A percentile compares a stretch with the other conserved stretches of the same genome.
phyloP scores from a whole-genome alignment of 345 rosid species.

The Laguncularia racemosa region DNA sequence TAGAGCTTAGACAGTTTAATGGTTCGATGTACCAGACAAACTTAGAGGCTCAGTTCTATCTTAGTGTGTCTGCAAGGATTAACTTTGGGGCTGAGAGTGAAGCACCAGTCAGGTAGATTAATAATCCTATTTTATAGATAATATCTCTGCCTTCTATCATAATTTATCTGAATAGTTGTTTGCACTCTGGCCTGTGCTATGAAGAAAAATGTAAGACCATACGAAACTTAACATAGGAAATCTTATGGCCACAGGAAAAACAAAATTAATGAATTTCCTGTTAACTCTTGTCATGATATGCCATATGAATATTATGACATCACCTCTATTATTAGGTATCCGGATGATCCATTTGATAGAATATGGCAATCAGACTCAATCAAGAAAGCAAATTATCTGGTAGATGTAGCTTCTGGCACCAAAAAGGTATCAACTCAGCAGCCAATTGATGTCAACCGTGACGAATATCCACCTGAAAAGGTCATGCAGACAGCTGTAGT shows the following conservation, averaged over 20 bases:
- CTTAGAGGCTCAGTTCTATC: constrained; percentile 60
- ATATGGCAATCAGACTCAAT: constrained; percentile 85
- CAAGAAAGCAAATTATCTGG: constrained; percentile 83
- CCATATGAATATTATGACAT: too few relatives aligned
- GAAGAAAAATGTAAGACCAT: too few relatives aligned
- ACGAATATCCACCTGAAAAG: constrained; percentile 72
- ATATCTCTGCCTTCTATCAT: constrained; percentile 4
- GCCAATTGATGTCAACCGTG: constrained; percentile 36
- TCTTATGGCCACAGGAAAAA: too few relatives aligned
- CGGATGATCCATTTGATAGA: constrained; percentile 94
- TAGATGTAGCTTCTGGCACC: constrained; percentile 94
- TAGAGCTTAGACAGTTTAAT: constrained; percentile 92
- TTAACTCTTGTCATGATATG: too few relatives aligned
- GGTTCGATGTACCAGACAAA: constrained; percentile 72
- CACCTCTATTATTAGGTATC: constrained; percentile 47
- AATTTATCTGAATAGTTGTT: constrained; percentile 4
- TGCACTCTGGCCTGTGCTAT: too few relatives aligned
- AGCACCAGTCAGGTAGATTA: constrained; percentile 66
- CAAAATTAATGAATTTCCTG: too few relatives aligned
- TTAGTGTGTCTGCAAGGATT: constrained; percentile 78
- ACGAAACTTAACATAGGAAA: too few relatives aligned
- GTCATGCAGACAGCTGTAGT: constrained; percentile 99
- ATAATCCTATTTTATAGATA: constrained; percentile 8
- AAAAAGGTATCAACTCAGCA: constrained; percentile 50
- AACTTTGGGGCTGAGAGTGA: constrained; percentile 91